Conservation (phyloP, 306 rosid genomes). For the Ormosia emarginata region DNA sequence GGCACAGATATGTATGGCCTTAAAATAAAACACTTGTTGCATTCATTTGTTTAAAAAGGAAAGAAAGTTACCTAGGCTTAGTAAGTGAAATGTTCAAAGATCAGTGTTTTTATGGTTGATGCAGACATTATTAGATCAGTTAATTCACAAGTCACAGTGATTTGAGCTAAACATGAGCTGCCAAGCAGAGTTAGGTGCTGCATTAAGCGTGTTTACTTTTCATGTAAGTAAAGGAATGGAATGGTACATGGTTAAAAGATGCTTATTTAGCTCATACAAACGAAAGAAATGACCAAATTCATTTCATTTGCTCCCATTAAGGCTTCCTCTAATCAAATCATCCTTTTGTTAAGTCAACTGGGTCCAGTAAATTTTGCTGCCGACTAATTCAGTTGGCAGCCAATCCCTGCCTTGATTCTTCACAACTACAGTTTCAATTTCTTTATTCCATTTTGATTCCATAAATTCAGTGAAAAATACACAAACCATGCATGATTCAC, state of each 20-base stretch:
- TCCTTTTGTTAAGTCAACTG: conserved; percentile 11
- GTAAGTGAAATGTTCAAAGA: background rate
- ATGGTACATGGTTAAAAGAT: background rate
- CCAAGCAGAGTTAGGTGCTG: background rate
- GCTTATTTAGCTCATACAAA: background rate
- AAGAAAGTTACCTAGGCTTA: background rate
- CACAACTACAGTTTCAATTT: background rate
- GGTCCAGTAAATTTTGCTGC: conserved; percentile 2
- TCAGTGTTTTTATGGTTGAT: background rate
- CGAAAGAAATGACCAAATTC: conserved; percentile 33
- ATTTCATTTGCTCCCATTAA: conserved; percentile 13
- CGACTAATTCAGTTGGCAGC: background rate
- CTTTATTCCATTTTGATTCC: background rate
- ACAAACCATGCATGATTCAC: conserved; percentile 11
- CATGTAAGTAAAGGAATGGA: background rate
- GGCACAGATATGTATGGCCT: background rate
- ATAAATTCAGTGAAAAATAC: background rate
- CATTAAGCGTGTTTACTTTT: background rate
- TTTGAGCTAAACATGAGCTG: background rate
- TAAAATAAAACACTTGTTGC: background rate
- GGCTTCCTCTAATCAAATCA: background rate
- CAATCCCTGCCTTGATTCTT: conserved; percentile 14
- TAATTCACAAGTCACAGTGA: background rate
- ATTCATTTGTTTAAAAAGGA: background rate
- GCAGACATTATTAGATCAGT: background rate